Conservation (phyloP, 1,139 yeast species). For the Yamadazyma blattariae region DNA sequence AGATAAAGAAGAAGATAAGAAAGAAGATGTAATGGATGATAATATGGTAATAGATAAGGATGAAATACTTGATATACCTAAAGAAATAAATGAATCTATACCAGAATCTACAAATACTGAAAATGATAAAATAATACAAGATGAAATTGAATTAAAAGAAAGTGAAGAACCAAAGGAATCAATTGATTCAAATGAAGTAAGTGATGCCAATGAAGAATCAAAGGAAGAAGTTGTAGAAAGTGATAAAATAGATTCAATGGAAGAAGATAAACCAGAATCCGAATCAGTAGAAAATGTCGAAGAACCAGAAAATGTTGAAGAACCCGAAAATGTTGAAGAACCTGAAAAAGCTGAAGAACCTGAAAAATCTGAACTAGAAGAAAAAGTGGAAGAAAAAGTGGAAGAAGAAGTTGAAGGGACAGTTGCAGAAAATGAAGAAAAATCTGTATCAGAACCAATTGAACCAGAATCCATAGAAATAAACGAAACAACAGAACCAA, state of each 20-base stretch:
- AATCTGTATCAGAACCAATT: background rate
- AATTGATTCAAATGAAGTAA: slow-evolving; percentile 1
- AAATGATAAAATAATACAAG: too few species aligned
- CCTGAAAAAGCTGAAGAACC: background rate
- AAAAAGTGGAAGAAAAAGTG: background rate
- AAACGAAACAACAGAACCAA: too few species aligned
- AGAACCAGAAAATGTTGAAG: background rate
- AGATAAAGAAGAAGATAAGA: background rate
- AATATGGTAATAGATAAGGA: too few species aligned
- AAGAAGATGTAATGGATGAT: background rate
- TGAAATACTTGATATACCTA: background rate
- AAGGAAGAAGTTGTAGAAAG: background rate
- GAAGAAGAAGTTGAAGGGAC: background rate
- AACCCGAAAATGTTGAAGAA: background rate
- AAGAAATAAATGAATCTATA: too few species aligned
- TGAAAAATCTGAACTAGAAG: too few species aligned
- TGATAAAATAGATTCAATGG: background rate
- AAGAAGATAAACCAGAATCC: background rate
- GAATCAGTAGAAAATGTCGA: too few species aligned
- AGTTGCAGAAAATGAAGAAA: background rate
- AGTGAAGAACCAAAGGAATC: background rate
- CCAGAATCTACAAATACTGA: background rate
- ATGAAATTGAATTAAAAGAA: background rate
- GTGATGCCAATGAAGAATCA: background rate
- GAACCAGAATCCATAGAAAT: too few species aligned